Evolutionary conservation across 345 rosid species (phyloP), one percentile per base, ranked within the genome.

Genomic region (Xanthoceras sorbifolium): DNA sequence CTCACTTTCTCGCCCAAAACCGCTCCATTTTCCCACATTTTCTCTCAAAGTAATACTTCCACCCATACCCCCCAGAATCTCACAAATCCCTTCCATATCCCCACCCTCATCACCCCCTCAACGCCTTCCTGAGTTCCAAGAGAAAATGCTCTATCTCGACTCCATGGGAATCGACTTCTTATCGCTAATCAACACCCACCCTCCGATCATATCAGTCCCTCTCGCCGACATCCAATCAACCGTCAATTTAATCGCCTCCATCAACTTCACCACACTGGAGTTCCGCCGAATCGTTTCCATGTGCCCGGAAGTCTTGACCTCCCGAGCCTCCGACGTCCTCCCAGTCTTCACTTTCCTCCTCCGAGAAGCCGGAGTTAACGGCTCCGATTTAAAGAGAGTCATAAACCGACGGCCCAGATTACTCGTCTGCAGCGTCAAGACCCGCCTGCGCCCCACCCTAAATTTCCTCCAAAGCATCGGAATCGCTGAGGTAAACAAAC

Each of bases 321-420:
- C 82, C 54, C 79, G 74, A 3, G 76, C 87, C 46, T 54, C 88
- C 57, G 67, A 82, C 64, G 74, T 92, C 32, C 72, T 83, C 82
- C 91, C 94, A 1, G 79, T 87, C 84, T 87, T 91, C 87, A 86
- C 98, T 46, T 94, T 94, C 93, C 98, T 94, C 83, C 94, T 91
- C 80, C 91, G 97, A 0, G 98, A 94, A 82, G 97, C 85, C 31
- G 75, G 82, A 17, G 94, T 94, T 32, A 77, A 83, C 63, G 81
- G 83, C 71, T 85, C 84, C 63, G 87, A 86, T 69, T 70, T 94
- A 61, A 88, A 84, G 32, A 81, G 82, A 28, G 91, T 87, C 31
- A 84, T 94, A 32, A 83, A 88, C 81, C 89, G 97, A 29, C 93
- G 98, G 71, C 98, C 97, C 61, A 86, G 97, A 70, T 82, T 94